Percentiles rank a stretch among this genome's conserved stretches.
Evolutionary conservation across 495 filamentous ascomycete species (phyloP).

Genomic region (Lasiosphaeris hirsuta): DNA sequence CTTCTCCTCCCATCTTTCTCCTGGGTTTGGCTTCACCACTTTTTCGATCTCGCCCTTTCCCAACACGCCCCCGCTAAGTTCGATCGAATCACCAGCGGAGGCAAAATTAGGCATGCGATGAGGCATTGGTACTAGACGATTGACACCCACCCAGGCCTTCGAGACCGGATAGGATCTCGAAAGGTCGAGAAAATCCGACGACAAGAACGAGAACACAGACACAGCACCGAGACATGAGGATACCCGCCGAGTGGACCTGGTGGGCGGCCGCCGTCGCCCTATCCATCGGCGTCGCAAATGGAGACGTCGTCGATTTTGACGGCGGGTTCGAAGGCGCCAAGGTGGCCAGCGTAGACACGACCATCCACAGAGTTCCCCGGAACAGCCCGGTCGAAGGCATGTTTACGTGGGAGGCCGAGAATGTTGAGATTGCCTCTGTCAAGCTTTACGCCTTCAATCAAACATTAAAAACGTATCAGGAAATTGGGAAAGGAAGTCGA

Average conservation of each 20-base stretch:
- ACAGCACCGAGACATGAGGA: slow-evolving; percentile 15
- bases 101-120: no score
- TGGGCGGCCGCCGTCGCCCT: slow-evolving; percentile 12
- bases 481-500: background rate
- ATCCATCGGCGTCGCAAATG: slow-evolving; percentile 7
- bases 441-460: background rate
- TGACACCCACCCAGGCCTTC: no score
- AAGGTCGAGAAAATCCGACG: background rate
- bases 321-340: background rate
- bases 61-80: background rate
- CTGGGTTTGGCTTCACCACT: background rate
- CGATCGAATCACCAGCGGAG: background rate
- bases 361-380: no score
- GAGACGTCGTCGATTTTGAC: background rate
- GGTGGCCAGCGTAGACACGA: no score
- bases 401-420: background rate
- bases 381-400: no score
- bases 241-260: slow-evolving; percentile 14
- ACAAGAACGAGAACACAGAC: background rate
- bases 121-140: no score
- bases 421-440: background rate
- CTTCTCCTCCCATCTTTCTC: background rate
- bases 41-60: background rate
- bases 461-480: background rate
- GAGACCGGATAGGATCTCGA: no score